These are phyloP conservation scores for Amphibolis antarctica DNA, from an alignment of 106 monocot species.

Conservation along the genomic window DNA sequence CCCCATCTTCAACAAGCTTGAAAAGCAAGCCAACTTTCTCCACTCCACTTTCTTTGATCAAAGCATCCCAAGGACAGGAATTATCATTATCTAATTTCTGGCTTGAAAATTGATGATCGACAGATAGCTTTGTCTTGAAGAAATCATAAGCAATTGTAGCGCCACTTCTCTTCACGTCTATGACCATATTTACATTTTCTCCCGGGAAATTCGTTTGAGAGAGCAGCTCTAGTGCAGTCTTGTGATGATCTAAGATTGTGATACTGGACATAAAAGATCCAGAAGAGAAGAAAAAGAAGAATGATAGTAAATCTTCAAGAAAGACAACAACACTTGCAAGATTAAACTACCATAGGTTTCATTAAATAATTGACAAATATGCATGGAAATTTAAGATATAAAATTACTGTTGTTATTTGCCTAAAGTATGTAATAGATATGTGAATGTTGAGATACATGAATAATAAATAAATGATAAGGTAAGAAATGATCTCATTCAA, in stretches of 20 bases:
- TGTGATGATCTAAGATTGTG: conserved; percentile 93
- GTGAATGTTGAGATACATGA: too few relatives aligned
- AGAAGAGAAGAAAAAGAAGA: not conserved
- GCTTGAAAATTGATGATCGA: conserved; percentile 1
- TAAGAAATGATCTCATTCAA: too few relatives aligned
- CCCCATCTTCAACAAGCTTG: conserved; percentile 83
- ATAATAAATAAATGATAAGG: too few relatives aligned
- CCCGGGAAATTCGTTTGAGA: conserved; percentile 24
- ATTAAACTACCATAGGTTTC: too few relatives aligned
- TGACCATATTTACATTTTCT: conserved; percentile 60
- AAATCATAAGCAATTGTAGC: conserved; percentile 87
- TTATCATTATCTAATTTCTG: not conserved
- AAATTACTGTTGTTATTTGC: too few relatives aligned
- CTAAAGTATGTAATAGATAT: too few relatives aligned
- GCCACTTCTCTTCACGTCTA: conserved; percentile 86
- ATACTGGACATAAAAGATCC: conserved; percentile 34
- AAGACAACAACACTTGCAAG: too few relatives aligned
- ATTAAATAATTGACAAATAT: too few relatives aligned
- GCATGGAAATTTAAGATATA: too few relatives aligned
- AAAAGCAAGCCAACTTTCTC: conserved; percentile 52
- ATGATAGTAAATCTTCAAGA: not conserved
- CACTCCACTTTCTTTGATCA: conserved; percentile 33
- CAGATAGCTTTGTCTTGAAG: conserved; percentile 51
- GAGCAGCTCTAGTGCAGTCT: conserved; percentile 70
- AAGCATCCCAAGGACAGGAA: conserved; percentile 3